Evolutionary conservation across 768 basidiomycete species (phyloP).

Genomic region (Termitomyces sp.): DNA sequence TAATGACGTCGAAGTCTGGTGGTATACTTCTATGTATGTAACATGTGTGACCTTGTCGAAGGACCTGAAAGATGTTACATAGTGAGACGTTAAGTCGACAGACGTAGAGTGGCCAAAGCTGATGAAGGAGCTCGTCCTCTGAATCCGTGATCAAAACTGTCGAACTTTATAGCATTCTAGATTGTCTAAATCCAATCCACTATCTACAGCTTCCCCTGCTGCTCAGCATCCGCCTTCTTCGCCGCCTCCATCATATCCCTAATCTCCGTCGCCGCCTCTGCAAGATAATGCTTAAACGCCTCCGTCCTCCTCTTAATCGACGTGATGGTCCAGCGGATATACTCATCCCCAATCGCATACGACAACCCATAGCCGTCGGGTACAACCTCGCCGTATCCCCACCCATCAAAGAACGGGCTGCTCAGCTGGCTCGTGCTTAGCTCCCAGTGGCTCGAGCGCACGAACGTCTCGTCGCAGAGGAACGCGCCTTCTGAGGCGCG

Average conservation of each 20-base stretch:
- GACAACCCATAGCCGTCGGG: constrained; percentile 88
- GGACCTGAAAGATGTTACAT: too few species aligned
- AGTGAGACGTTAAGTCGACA: too few species aligned
- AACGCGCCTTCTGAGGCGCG: constrained; percentile 50
- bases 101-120: too few species aligned
- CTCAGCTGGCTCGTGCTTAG: constrained; percentile 86
- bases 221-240: constrained; percentile 3
- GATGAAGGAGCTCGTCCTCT: too few species aligned
- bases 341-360: constrained; percentile 82
- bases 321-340: constrained; percentile 90
- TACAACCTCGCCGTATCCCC: constrained; percentile 85
- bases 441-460: constrained; percentile 83
- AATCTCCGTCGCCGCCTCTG: constrained; percentile 18
- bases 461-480: constrained; percentile 69
- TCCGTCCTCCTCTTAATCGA: constrained; percentile 52
- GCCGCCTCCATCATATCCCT: constrained; percentile 18
- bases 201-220: not conserved
- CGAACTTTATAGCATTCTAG: too few species aligned
- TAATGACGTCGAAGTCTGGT: too few species aligned
- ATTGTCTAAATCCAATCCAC: too few species aligned
- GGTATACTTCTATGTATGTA: too few species aligned
- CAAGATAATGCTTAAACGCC: constrained; percentile 53
- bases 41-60: too few species aligned
- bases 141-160: too few species aligned
- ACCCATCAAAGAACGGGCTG: constrained; percentile 79